Conservation (phyloP, 257 asterid species). For the Knoxia roxburghii region DNA sequence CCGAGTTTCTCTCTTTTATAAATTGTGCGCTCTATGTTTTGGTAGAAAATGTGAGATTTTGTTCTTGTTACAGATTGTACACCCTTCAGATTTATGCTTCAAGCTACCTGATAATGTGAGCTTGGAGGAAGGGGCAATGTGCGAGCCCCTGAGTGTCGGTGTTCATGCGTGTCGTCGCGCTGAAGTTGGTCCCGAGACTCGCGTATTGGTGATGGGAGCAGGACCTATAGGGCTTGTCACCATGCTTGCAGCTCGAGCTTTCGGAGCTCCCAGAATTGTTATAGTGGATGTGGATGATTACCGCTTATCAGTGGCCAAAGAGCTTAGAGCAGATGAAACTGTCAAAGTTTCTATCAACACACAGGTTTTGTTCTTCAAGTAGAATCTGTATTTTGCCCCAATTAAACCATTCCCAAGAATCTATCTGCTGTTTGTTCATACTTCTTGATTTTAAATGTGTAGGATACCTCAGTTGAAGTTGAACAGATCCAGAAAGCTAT, state of each 20-base stretch:
- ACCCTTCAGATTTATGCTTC: slow-evolving; percentile 80
- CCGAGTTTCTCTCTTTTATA: background rate
- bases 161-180: slow-evolving; percentile 87
- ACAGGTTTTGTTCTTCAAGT: slow-evolving; percentile 42
- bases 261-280: slow-evolving; percentile 67
- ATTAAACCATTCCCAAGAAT: too few species aligned
- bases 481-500: slow-evolving; percentile 52
- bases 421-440: background rate
- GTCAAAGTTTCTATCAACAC: slow-evolving; percentile 55
- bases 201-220: slow-evolving; percentile 80
- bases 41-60: background rate
- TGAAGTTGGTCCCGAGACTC: slow-evolving; percentile 65
- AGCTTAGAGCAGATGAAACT: slow-evolving; percentile 65
- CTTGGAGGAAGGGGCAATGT: slow-evolving; percentile 92
- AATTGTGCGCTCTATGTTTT: background rate
- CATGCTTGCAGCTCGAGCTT: slow-evolving; percentile 77
- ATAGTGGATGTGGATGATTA: slow-evolving; percentile 69
- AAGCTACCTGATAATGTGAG: slow-evolving; percentile 74
- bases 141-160: slow-evolving; percentile 87
- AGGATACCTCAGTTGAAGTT: slow-evolving; percentile 63
- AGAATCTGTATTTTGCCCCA: too few species aligned
- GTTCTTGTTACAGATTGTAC: slow-evolving; percentile 52
- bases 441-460: background rate
- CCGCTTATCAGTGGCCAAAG: slow-evolving; percentile 65
- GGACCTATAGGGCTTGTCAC: slow-evolving; percentile 83